Conservation (phyloP, 208 protist species). For the Leptomonas pyrrhocoris region DNA sequence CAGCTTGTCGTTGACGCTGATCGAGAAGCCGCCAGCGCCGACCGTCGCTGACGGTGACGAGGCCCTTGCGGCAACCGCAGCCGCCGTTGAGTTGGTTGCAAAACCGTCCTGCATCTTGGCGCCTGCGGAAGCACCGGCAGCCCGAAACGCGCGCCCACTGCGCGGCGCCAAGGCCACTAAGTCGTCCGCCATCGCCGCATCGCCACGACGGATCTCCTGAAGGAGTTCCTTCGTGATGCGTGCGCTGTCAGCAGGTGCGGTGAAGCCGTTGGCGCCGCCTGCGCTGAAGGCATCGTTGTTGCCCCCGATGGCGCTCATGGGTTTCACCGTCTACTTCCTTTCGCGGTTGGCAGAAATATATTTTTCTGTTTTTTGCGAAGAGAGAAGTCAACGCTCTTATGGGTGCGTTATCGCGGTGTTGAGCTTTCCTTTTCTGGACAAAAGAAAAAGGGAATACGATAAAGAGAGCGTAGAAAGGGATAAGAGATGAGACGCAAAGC, state of each 20-base stretch:
- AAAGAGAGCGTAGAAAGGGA: too few relatives aligned
- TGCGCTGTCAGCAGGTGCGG: constrained; percentile 10
- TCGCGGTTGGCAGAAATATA: too few relatives aligned
- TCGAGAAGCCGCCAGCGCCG: constrained; percentile 9
- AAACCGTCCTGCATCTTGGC: not conserved
- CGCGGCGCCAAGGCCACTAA: constrained; percentile 42
- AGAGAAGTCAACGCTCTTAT: too few relatives aligned
- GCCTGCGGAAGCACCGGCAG: not conserved
- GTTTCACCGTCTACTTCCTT: too few relatives aligned
- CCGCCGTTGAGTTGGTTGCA: not conserved
- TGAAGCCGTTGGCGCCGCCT: not conserved
- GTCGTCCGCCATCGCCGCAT: constrained; percentile 68
- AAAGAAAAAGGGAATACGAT: too few relatives aligned
- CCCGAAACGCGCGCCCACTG: constrained; percentile 14
- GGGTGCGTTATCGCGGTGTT: too few relatives aligned
- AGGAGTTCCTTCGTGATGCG: constrained; percentile 52
- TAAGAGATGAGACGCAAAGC: too few relatives aligned
- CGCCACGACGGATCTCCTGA: constrained; percentile 65
- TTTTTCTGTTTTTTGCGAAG: too few relatives aligned
- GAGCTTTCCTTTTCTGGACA: too few relatives aligned
- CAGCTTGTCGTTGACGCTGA: constrained; percentile 23
- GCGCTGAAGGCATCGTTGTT: not conserved
- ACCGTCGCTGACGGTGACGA: not conserved
- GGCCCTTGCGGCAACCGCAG: not conserved
- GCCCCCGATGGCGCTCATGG: not conserved